Evolutionary conservation across 2,329 filamentous ascomycete genomes (phyloP).

Genomic region (Malbranchea zuffiana): DNA sequence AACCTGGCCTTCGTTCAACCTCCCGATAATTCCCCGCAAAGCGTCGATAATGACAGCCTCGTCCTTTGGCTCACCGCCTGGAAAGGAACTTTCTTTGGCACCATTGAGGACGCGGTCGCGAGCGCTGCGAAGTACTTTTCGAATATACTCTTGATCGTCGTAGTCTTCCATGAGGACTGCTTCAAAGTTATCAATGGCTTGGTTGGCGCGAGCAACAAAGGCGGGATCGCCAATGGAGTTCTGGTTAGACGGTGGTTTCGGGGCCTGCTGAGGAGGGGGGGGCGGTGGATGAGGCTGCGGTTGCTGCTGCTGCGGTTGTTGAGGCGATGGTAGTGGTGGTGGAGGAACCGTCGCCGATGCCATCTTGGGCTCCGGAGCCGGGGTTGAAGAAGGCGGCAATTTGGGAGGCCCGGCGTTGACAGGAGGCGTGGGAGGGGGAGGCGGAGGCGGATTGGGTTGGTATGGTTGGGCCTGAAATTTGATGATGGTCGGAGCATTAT

Average conservation of each 20-base stretch:
- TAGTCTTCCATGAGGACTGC: constrained; percentile 36
- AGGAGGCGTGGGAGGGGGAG: not conserved
- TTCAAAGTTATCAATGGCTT: constrained; percentile 37
- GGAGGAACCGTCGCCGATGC: too few relatives aligned
- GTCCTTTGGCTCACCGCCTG: constrained; percentile 35
- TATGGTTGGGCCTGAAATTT: constrained; percentile 10
- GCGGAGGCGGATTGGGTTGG: constrained; percentile 4
- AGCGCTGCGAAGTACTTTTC: constrained; percentile 34
- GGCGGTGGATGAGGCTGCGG: constrained; percentile 9
- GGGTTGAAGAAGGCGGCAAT: not conserved
- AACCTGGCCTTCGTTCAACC: constrained; percentile 24
- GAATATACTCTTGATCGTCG: constrained; percentile 37
- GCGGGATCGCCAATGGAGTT: constrained; percentile 26
- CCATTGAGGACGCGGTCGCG: constrained; percentile 32
- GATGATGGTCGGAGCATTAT: constrained; percentile 9
- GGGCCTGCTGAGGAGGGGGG: constrained; percentile 2
- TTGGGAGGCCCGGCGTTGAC: not conserved
- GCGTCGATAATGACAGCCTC: constrained; percentile 35
- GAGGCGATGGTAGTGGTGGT: constrained; percentile 14
- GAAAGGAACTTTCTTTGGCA: constrained; percentile 33
- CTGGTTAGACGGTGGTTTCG: constrained; percentile 10
- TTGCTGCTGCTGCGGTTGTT: constrained; percentile 19
- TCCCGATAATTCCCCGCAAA: constrained; percentile 30
- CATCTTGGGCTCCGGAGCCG: not conserved
- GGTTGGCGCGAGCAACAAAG: constrained; percentile 33